phyloP scores from a whole-genome alignment of 2,329 filamentous ascomycete species.

The Cadophora luteo-olivacea region DNA sequence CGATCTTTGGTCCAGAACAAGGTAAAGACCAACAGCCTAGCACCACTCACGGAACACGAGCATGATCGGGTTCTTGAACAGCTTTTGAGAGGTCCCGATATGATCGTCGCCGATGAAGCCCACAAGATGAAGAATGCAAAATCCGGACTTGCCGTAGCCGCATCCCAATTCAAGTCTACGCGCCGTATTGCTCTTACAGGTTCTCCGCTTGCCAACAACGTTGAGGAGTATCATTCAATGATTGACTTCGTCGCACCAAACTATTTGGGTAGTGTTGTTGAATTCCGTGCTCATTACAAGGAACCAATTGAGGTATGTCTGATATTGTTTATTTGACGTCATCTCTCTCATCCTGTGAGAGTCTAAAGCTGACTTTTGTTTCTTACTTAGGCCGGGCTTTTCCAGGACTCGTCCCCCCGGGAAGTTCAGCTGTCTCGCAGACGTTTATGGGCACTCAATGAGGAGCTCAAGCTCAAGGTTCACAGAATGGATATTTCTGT shows the following conservation, averaged over 20 bases:
- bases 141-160: conserved; percentile 58
- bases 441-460: no score
- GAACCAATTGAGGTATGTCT: conserved; percentile 65
- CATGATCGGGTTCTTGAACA: conserved; percentile 52
- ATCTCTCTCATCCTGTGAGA: no score
- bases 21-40: conserved; percentile 35
- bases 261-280: conserved; percentile 58
- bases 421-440: no score
- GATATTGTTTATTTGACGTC: no score
- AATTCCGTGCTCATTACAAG: conserved; percentile 76
- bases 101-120: conserved; percentile 87
- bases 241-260: conserved; percentile 66
- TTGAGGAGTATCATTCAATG: conserved; percentile 85
- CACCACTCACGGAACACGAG: conserved; percentile 44
- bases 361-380: no score
- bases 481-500: conserved; percentile 74
- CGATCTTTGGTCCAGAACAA: conserved; percentile 51
- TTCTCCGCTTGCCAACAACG: conserved; percentile 84
- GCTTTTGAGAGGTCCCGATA: conserved; percentile 66
- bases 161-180: conserved; percentile 66
- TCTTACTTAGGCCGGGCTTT: no score
- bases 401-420: no score
- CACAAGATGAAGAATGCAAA: conserved; percentile 75
- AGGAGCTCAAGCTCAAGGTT: conserved; percentile 78
- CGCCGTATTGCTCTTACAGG: conserved; percentile 85